Evolutionary conservation across 2,329 filamentous ascomycete genomes (phyloP), one percentile per base, ranked within the genome.

Genomic region (Paecilomyces sp.): DNA sequence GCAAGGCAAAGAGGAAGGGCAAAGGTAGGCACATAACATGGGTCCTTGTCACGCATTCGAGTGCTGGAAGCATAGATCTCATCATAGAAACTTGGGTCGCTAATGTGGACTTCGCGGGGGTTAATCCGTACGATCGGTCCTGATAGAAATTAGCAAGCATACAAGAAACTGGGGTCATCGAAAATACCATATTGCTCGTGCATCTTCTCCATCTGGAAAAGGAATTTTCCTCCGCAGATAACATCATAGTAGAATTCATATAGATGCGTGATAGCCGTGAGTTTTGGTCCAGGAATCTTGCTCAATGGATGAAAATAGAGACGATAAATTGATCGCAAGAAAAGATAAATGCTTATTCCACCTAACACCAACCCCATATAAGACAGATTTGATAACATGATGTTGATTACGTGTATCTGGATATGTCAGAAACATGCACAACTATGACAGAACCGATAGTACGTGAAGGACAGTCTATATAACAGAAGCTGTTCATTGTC

Each of bases 111-210:
- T 60, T 77, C 74, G n/a, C 66, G 62, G 1, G 74, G 73, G 34
- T 65, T 71, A 58, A 76, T 69, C 9, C 74, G 71, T 3, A 77
- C 67, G 24, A 76, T 72, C 1, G 72, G 72, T 8, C 73, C 71
- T 73, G n/a, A 15, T 52, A 22, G 3, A 52, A n/a, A 52, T 52
- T 6, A 52, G 47, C 15, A 28, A 28, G 25, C 6, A 28, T 28
- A 28, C 25, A 28, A 28, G n/a, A 7, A 52, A 15, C 47, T 52
- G 47, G 9, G 47, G 25, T 28, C 1, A 52, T 52, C 11, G 15
- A 3, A 52, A 11, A n/a, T 57, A 68, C 74, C 74, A 55, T 77
- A 74, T 64, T 67, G 63, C 54, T 71, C 56, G 61, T 75, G 71
- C 68, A 74, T 72, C 13, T 65, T 66, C 28, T 70, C 64, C 33